Evolutionary conservation across 441 rosid genomes (phyloP), one percentile per base, ranked within the genome.

Genomic region (Hura crepitans): DNA sequence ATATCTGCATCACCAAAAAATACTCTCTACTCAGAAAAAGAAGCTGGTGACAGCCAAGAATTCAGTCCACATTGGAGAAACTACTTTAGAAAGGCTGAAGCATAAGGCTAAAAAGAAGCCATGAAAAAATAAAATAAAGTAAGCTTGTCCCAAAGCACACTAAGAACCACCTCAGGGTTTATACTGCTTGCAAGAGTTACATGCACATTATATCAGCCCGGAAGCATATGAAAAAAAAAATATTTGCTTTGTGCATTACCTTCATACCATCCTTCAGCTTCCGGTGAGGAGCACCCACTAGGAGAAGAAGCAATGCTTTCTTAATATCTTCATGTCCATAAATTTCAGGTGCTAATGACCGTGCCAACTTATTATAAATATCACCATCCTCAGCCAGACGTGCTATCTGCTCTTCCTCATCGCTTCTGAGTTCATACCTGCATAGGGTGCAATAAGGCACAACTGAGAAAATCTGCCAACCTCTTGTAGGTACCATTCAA

Each of bases 301-400:
- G 99, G 53, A 92, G 93, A 77, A 96, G 96, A 74, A 96, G 97
- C 65, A 96, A 81, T 59, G 98, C 99, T 72, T 91, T 96, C 73
- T 93, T 96, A 25, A 93, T 87, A 84, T 96, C 98, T 79, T 96
- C 98, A 72, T 93, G 98, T 74, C 99, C 99, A 85, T 91, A 93
- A 72, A 96, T 96, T 86, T 96, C 99, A 74, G 99, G 98, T 67
- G 99, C 99, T 68, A 96, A 79, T 45, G 99, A 91, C 64, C 85
- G 80, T 23, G 98, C 86, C 83, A 96, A 83, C 85, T 89, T 96
- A 80, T 87, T 93, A 75, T 93, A 96, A 64, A 96, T 89, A 82
- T 93, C 97, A 74, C 99, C 98, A 82, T 93, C 99, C 85, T 87
- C 99, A 58, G 98, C 98, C 72, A 96, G 81, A 58, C 83, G 85